phyloP scores from a whole-genome alignment of 768 basidiomycete species.

The Cystofilobasidium bisporidii region DNA sequence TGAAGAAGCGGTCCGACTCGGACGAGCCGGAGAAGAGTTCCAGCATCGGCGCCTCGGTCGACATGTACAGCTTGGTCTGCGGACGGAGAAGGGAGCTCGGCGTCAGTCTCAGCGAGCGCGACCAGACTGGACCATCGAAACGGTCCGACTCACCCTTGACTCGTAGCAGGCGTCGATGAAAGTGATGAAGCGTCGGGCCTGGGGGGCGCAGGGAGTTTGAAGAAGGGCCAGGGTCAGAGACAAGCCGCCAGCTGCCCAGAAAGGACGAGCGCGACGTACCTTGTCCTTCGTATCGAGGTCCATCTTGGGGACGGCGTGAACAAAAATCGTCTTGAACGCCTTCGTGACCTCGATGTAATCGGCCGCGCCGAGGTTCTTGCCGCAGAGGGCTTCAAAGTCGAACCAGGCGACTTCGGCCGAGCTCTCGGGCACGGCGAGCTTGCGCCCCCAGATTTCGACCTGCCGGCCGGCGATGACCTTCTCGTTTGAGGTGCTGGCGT shows the following conservation, averaged over 20 bases:
- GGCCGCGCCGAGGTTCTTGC: constrained; percentile 78
- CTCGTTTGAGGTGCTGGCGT: constrained; percentile 50
- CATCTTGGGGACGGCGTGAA: constrained; percentile 66
- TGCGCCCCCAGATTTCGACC: constrained; percentile 84
- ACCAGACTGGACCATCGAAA: not conserved
- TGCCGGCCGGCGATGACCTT: constrained; percentile 51
- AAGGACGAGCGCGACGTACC: constrained; percentile 41
- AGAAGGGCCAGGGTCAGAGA: too few relatives aligned
- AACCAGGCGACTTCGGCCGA: constrained; percentile 74
- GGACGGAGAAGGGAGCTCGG: not conserved
- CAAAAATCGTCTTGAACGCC: constrained; percentile 74
- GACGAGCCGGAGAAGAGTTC: constrained; percentile 68
- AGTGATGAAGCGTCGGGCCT: constrained; percentile 93
- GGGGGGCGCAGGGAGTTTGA: not conserved
- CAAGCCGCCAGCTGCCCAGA: too few relatives aligned
- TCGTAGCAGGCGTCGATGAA: constrained; percentile 74
- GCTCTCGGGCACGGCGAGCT: constrained; percentile 65
- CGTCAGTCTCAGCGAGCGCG: not conserved
- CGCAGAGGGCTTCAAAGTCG: constrained; percentile 75
- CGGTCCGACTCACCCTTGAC: constrained; percentile 19
- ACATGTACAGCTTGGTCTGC: constrained; percentile 79
- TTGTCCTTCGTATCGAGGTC: constrained; percentile 75
- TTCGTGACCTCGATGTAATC: constrained; percentile 92
- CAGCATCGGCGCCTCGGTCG: constrained; percentile 84
- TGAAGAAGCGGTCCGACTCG: constrained; percentile 10